Evolutionary conservation across 2,329 filamentous ascomycete species (phyloP), one percentile per base, ranked within the genome.

Genomic region (Colletotrichum zoysiae): DNA sequence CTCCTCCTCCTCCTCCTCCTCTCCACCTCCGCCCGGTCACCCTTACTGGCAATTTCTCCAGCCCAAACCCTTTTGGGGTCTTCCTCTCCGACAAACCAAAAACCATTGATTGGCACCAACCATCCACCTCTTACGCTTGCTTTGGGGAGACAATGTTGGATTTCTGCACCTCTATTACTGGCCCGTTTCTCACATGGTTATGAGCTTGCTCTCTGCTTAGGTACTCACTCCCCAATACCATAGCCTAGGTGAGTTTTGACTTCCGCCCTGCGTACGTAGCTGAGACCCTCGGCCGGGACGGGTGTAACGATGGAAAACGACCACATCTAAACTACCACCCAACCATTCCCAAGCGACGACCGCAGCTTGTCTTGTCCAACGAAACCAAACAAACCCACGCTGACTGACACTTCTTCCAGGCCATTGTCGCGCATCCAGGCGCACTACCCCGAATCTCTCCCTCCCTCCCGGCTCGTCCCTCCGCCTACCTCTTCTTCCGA

Each of bases 121-220:
- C 26, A 26, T 26, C 26, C 26, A 35, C 16, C 46, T 33, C 8
- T 33, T 46, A 26, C 9, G 4, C 33, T 14, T 50, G 4, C 33
- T 14, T 50, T 55, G 58, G 26, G 30, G 67, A 63, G 65, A 71
- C 59, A 71, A 71, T 71, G 69, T 63, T 59, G 58, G 50, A 71
- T 5, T 40, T 55, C 30, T 48, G 53, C 62, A 69, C 30, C 59
- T 55, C 30, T 20, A 46, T 53, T 55, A 46, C 59, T 55, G 14
- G 51, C 51, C 26, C 65, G 9, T 38, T 64, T 56, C 53, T 56
- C 46, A 14, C 69, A 68, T 58, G 58, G 59, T 69, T 71, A 71
- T 71, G 69, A 71, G 53, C 65, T 69, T 67, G 65, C 46, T 23
- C 16, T 53, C 60, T 64, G 11, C 30, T 59, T 35, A 26, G 26